A percentile compares a stretch with the other conserved stretches of the same genome.
Evolutionary conservation across 169 alveolate genomes (phyloP).

Genomic region (Plasmodium adleri): DNA sequence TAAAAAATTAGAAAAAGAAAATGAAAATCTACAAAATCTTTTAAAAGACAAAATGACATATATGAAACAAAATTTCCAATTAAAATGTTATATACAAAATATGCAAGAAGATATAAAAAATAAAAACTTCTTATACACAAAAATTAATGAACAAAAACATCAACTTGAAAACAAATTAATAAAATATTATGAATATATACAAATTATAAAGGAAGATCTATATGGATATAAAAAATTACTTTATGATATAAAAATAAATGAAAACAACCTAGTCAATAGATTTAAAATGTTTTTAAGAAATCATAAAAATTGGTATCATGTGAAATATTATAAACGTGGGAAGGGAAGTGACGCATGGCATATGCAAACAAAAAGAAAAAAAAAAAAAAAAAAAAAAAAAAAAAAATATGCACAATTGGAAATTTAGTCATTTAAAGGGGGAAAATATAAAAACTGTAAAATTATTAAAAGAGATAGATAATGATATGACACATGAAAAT

Average conservation of each 20-base stretch:
- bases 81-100: constrained; percentile 21
- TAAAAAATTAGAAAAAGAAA: constrained; percentile 21
- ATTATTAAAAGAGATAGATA: too few species aligned
- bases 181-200: constrained; percentile 16
- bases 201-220: constrained; percentile 12
- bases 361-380: too few species aligned
- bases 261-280: not conserved
- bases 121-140: not conserved
- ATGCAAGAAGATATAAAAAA: constrained; percentile 1
- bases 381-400: too few species aligned
- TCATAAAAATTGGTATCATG: not conserved
- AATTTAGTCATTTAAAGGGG: too few species aligned
- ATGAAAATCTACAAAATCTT: not conserved
- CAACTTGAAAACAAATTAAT: not conserved
- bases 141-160: constrained; percentile 13
- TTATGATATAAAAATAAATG: not conserved
- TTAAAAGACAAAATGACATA: constrained; percentile 10
- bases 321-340: too few species aligned
- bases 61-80: constrained; percentile 34
- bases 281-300: not conserved
- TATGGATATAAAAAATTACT: not conserved
- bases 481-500: too few species aligned
- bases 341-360: too few species aligned
- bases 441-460: too few species aligned
- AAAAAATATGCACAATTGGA: too few species aligned